Evolutionary conservation across 1,284 basidiomycete genomes (phyloP).

Genomic region (Phellinidium pouzarii): DNA sequence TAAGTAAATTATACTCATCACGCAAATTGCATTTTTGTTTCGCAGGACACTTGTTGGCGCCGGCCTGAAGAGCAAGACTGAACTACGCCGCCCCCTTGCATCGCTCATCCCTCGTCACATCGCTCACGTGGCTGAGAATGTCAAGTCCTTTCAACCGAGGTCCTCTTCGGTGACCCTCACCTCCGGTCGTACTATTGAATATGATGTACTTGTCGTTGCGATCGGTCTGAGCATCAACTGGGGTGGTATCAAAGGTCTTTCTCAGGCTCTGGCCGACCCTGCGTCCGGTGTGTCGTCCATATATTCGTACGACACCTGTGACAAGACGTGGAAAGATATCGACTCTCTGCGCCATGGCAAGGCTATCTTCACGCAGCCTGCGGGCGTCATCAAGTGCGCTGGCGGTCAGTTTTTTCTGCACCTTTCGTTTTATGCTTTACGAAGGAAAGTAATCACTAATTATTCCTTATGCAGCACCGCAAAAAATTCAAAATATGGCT

Average conservation of each 20-base stretch:
- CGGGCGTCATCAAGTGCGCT: conserved; percentile 92
- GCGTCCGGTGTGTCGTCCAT: conserved; percentile 87
- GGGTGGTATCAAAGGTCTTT: conserved; percentile 72
- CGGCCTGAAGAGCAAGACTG: conserved; percentile 67
- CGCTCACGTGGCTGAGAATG: conserved; percentile 68
- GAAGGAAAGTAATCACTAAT: neutral
- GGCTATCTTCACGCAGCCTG: conserved; percentile 94
- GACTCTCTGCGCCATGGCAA: conserved; percentile 70
- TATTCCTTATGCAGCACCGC: conserved; percentile 52
- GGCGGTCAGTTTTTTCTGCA: conserved; percentile 52
- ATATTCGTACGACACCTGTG: conserved; percentile 83
- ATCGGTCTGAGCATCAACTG: conserved; percentile 86
- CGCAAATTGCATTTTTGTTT: conserved; percentile 4
- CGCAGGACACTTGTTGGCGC: conserved; percentile 87
- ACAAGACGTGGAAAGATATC: conserved; percentile 83
- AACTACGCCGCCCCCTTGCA: conserved; percentile 61
- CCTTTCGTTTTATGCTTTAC: neutral
- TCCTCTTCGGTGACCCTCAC: conserved; percentile 69
- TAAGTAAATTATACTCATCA: conserved; percentile 12
- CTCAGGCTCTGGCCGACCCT: conserved; percentile 72
- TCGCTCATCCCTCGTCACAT: conserved; percentile 73
- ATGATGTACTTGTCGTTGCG: conserved; percentile 87
- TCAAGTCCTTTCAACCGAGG: conserved; percentile 70
- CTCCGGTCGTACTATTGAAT: conserved; percentile 67
- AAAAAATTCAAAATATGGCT: conserved; percentile 96